These are phyloP conservation scores for Sicyos baderoa DNA, from an alignment of 306 rosid species.

Conservation along the genomic window DNA sequence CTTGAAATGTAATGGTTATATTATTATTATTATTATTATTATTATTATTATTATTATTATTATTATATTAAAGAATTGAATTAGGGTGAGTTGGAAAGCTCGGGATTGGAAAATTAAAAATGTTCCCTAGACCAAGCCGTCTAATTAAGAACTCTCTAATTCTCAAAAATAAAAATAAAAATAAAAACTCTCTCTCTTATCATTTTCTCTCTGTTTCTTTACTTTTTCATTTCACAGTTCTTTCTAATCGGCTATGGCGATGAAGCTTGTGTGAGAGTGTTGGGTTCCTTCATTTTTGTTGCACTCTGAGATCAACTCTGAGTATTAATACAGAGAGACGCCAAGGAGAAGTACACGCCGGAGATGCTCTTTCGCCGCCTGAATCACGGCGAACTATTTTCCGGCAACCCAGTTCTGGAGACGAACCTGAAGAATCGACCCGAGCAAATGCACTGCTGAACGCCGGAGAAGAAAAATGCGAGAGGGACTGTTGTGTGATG, in stretches of 20 bases:
- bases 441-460: conserved; percentile 19
- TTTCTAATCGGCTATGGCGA: conserved; percentile 24
- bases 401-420: conserved; percentile 14
- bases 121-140: conserved; percentile 17
- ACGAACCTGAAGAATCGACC: background rate
- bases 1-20: no score
- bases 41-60: no score
- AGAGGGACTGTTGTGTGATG: conserved; percentile 36
- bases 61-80: no score
- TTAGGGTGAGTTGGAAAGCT: background rate
- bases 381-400: background rate
- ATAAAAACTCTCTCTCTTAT: background rate
- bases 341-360: conserved; percentile 13
- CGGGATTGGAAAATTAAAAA: conserved; percentile 11
- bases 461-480: conserved; percentile 44
- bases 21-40: no score
- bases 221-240: conserved; percentile 2
- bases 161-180: no score
- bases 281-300: conserved; percentile 43
- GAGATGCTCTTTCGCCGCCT: conserved; percentile 13
- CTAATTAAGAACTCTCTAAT: no score
- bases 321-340: background rate
- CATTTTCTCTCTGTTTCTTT: background rate
- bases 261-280: conserved; percentile 28
- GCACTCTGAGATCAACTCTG: conserved; percentile 27